Base-by-base conservation (phyloP, 2,329 filamentous ascomycete species). In the Colletotrichum destructivum region DNA sequence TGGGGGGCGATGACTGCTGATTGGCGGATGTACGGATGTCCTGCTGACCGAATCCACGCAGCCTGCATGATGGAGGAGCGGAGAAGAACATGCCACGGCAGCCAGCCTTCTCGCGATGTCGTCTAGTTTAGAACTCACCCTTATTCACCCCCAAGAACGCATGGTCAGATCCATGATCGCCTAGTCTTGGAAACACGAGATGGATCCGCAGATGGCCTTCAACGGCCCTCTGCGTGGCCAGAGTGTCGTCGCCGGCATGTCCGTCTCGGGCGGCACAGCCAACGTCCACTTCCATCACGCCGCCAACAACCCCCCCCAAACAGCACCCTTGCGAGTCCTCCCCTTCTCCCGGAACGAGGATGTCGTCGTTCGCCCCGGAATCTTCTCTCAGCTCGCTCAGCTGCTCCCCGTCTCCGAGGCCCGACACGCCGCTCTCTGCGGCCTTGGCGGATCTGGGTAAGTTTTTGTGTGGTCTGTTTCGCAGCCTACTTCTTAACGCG, bases 211-310 rank as follows among this genome's bases (percentile, higher is more conserved):
- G 18, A 44, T 59, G 38, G 3, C 40, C 5, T 59, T 59, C 21
- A 59, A 59, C 21, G 38, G 56, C 15, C 56, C 56, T 3, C 15
- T 59, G 21, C 38, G 18, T 2, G 40, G 40, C 40, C 21, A 59
- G 18, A 26, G 16, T 23, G 21, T 59, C 56, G 56, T 59, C 21
- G 56, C 40, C 13, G 56, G 56, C 21, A 59, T 59, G 56, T 9
- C 21, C 40, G 21, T 59, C 21, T 46, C 56, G 13, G 56, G 40
- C 40, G 56, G 40, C 2, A 59, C 31, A 4, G 40, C n/a, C 4
- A 46, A 44, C 21, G 9, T 59, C 40, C 13, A 59, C n/a, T 59
- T 59, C n/a, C 38, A 42, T 15, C 31, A 21, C 4, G 9, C 52
- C 16, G 8, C 8, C 52, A 11, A 38, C 9, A 11, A 38, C 2